phyloP scores from a whole-genome alignment of 352 stramenopile species.

The Globisporangium splendens region DNA sequence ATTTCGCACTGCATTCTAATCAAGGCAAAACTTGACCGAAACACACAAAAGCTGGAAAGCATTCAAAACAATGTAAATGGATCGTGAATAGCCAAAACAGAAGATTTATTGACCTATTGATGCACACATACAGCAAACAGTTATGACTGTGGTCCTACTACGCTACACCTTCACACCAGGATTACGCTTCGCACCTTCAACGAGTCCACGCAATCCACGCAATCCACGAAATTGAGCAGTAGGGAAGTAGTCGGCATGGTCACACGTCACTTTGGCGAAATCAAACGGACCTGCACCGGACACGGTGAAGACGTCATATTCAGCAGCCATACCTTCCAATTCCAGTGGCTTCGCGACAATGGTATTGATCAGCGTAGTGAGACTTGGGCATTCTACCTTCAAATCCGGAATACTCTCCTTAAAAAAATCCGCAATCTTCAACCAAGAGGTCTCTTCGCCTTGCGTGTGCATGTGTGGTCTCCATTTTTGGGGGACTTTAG shows the following conservation, averaged over 20 bases:
- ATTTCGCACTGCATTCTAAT: no score
- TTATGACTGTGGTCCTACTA: no score
- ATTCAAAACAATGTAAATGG: no score
- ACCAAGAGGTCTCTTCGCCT: conserved; percentile 1
- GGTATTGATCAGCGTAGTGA: not conserved
- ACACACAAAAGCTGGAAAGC: no score
- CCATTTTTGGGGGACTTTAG: not conserved
- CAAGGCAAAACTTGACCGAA: no score
- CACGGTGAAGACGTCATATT: not conserved
- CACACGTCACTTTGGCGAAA: not conserved
- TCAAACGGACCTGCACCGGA: not conserved
- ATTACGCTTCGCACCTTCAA: not conserved
- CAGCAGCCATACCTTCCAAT: no score
- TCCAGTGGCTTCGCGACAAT: conserved; percentile 1
- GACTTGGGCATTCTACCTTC: not conserved
- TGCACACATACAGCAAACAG: no score
- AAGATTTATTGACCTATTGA: no score
- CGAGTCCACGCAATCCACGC: not conserved
- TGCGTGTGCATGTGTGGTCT: not conserved
- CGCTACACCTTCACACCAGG: no score
- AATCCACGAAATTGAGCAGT: not conserved
- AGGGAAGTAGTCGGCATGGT: conserved; percentile 1
- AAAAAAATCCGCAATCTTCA: not conserved
- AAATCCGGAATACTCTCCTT: not conserved
- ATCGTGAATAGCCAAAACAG: no score